Evolutionary conservation across 331 rosid species (phyloP).

Genomic region (Dryas integrifolia): DNA sequence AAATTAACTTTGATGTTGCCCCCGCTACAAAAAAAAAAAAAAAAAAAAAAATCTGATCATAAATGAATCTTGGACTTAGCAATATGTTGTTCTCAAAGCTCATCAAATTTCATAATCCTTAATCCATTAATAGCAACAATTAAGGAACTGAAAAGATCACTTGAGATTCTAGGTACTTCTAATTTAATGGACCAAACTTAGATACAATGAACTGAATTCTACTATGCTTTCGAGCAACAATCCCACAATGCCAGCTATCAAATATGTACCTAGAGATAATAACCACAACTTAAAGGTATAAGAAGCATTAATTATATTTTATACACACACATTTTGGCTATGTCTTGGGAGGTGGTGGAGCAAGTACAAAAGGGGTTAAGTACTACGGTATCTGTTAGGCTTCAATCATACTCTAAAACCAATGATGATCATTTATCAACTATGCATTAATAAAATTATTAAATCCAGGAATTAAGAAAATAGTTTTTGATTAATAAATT

Average conservation of each 20-base stretch:
- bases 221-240: slow-evolving; percentile 7
- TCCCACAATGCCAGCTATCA: slow-evolving; percentile 35
- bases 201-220: slow-evolving; percentile 16
- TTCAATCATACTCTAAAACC: slow-evolving; percentile 16
- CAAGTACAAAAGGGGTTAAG: slow-evolving; percentile 16
- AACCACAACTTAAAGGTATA: slow-evolving; percentile 20
- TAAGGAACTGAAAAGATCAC: not conserved
- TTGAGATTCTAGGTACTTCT: not conserved
- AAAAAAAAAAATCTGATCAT: not conserved
- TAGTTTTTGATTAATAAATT: slow-evolving; percentile 15
- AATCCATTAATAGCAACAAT: not conserved
- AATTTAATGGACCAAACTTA: not conserved
- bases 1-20: slow-evolving; percentile 18
- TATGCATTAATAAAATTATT: not conserved
- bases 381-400: slow-evolving; percentile 23
- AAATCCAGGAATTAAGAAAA: not conserved
- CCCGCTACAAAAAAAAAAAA: not conserved
- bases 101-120: not conserved
- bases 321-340: not conserved
- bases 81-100: not conserved
- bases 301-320: slow-evolving; percentile 10
- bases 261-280: slow-evolving; percentile 31
- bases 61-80: not conserved
- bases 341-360: not conserved
- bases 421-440: slow-evolving; percentile 15